phyloP scores from a whole-genome alignment of 805 yeast species.

The Candida coleopterorum region DNA sequence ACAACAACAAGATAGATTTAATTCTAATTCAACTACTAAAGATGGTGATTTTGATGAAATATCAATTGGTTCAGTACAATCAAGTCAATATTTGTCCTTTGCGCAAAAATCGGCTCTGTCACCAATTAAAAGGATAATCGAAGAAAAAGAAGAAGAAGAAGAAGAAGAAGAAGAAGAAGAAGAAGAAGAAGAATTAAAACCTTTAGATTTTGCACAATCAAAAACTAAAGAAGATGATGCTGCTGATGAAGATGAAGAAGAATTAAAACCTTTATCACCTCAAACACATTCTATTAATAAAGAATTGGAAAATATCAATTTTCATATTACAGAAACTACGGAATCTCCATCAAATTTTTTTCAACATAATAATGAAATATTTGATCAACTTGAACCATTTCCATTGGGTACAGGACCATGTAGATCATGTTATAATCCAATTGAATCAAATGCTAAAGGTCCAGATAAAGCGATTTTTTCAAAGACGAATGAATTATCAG shows the following conservation, averaged over 20 bases:
- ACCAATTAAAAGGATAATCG: constrained; percentile 1
- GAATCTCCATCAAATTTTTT: constrained; percentile 9
- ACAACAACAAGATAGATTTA: constrained; percentile 1
- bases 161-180: neutral
- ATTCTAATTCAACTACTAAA: neutral
- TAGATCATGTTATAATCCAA: constrained; percentile 59
- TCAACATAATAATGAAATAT: constrained; percentile 2
- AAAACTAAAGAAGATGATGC: constrained; percentile 1
- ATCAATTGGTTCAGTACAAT: constrained; percentile 14
- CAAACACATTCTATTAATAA: constrained; percentile 28
- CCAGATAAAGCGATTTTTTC: constrained; percentile 66
- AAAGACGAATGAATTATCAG: constrained; percentile 77
- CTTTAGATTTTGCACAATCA: neutral
- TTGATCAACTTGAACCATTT: constrained; percentile 10
- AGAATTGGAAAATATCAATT: constrained; percentile 28
- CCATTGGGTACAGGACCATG: constrained; percentile 78
- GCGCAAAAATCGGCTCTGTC: constrained; percentile 4
- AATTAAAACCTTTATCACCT: constrained; percentile 30
- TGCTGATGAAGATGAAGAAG: constrained; percentile 1
- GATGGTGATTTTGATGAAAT: constrained; percentile 9
- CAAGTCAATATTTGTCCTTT: constrained; percentile 18
- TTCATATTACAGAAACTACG: constrained; percentile 12
- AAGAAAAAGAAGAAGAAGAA: neutral
- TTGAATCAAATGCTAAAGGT: constrained; percentile 38
- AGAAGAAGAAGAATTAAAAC: constrained; percentile 2